These are phyloP conservation scores for Schizophyllum commune DNA, from an alignment of 1,284 basidiomycete genomes.

Conservation along the genomic window DNA sequence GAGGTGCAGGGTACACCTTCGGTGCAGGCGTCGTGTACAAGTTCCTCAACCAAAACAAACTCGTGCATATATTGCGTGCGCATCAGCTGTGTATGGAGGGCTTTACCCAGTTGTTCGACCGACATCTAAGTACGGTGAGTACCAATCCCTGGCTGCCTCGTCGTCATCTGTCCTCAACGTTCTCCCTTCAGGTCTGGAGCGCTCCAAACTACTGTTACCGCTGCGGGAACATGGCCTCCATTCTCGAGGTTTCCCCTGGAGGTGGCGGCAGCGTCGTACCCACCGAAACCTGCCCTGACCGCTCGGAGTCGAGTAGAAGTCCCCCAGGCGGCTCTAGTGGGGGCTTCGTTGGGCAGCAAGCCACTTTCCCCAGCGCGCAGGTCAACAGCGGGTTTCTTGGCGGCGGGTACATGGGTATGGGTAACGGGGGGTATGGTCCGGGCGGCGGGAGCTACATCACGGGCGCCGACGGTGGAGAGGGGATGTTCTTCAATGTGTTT, in stretches of 20 bases:
- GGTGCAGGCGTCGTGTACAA: constrained; percentile 98
- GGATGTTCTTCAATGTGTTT: constrained; percentile 95
- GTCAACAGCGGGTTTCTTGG: background rate
- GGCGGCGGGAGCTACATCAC: background rate
- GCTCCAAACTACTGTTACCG: constrained; percentile 99
- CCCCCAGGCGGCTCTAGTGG: background rate
- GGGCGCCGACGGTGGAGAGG: background rate
- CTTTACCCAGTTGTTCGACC: constrained; percentile 90
- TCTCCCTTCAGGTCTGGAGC: constrained; percentile 51
- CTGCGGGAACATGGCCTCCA: constrained; percentile 96
- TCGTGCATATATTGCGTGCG: constrained; percentile 96
- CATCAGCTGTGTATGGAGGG: constrained; percentile 99
- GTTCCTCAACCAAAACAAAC: constrained; percentile 89
- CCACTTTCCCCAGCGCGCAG: background rate
- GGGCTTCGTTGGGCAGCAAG: background rate
- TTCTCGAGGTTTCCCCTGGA: constrained; percentile 91
- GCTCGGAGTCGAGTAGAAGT: background rate
- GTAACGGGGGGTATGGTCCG: background rate
- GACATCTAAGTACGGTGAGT: constrained; percentile 85
- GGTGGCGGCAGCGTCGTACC: constrained; percentile 30
- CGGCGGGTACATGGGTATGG: background rate
- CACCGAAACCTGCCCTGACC: background rate
- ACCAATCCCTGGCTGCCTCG: background rate
- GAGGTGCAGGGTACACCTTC: constrained; percentile 98
- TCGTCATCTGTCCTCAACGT: background rate